Percentiles rank a stretch among this genome's conserved stretches.
These are phyloP conservation scores for Williopsis jadinii DNA, from an alignment of 1,139 yeast genomes.

Conservation along the genomic window DNA sequence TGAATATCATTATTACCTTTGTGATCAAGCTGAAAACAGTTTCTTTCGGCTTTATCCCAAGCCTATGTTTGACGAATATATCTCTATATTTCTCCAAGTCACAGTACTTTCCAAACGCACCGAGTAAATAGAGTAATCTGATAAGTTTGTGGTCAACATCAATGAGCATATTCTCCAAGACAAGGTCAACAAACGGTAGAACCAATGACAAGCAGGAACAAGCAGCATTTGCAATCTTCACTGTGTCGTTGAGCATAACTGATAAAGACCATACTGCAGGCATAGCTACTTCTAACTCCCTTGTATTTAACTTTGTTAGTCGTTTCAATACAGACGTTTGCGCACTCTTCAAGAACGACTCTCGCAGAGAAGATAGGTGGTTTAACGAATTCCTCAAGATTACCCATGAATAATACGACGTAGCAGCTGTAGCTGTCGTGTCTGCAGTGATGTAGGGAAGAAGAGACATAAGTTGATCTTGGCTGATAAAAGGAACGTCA, in stretches of 20 bases:
- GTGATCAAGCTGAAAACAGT: slow-evolving; percentile 49
- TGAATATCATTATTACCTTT: slow-evolving; percentile 48
- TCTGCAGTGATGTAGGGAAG: slow-evolving; percentile 54
- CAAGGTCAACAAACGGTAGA: slow-evolving; percentile 34
- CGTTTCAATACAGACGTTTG: slow-evolving; percentile 45
- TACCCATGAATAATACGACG: slow-evolving; percentile 42
- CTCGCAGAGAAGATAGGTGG: slow-evolving; percentile 37
- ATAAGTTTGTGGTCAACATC: slow-evolving; percentile 39
- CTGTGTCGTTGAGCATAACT: slow-evolving; percentile 35
- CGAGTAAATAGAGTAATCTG: slow-evolving; percentile 55
- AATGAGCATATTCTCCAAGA: slow-evolving; percentile 20
- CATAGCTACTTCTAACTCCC: slow-evolving; percentile 61
- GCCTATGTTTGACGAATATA: slow-evolving; percentile 30
- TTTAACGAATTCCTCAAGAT: slow-evolving; percentile 47
- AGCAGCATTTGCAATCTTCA: slow-evolving; percentile 52
- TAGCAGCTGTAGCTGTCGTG: slow-evolving; percentile 28
- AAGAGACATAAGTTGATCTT: slow-evolving; percentile 55
- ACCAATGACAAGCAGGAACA: slow-evolving; percentile 48
- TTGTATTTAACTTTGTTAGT: slow-evolving; percentile 50
- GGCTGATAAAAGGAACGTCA: slow-evolving; percentile 45
- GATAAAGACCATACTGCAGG: slow-evolving; percentile 59
- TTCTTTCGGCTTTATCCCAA: slow-evolving; percentile 45
- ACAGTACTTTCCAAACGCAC: slow-evolving; percentile 66
- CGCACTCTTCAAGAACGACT: slow-evolving; percentile 43
- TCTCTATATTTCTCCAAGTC: slow-evolving; percentile 42